phyloP scores from a whole-genome alignment of 1,284 basidiomycete species.

The Pyrrhoderma noxium region DNA sequence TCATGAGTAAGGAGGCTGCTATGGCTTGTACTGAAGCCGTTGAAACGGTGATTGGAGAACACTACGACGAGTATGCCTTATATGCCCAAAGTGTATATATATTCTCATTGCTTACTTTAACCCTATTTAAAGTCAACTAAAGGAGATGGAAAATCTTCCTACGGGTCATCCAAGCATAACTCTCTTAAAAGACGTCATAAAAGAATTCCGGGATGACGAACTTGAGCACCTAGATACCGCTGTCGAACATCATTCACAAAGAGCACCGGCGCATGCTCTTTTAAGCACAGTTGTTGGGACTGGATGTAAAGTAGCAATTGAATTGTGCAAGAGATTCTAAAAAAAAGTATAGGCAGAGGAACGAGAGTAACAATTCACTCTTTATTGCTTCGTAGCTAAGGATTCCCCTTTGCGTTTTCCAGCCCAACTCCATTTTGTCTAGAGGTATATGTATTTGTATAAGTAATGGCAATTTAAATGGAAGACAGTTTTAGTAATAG shows the following conservation, averaged over 20 bases:
- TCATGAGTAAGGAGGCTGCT: constrained; percentile 88
- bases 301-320: constrained; percentile 88
- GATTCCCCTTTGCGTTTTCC: constrained; percentile 34
- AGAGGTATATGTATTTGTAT: background rate
- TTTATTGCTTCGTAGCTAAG: constrained; percentile 21
- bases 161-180: constrained; percentile 73
- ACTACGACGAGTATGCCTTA: constrained; percentile 87
- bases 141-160: constrained; percentile 55
- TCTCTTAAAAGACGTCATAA: constrained; percentile 67
- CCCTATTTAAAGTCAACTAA: constrained; percentile 55
- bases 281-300: constrained; percentile 79
- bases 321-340: constrained; percentile 77
- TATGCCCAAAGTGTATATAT: background rate
- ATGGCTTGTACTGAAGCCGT: constrained; percentile 99
- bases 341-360: background rate
- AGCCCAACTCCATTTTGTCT: constrained; percentile 31
- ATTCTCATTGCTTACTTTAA: background rate
- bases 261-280: constrained; percentile 87
- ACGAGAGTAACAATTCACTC: constrained; percentile 10
- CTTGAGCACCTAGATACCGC: constrained; percentile 91
- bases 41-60: constrained; percentile 95
- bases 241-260: constrained; percentile 83
- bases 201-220: constrained; percentile 92
- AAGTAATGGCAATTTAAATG: background rate
- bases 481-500: background rate